A percentile compares a stretch with the other conserved stretches of the same genome.
phyloP scores from a whole-genome alignment of 1,139 yeast species.

The Casaregolazyma suthepensis region DNA sequence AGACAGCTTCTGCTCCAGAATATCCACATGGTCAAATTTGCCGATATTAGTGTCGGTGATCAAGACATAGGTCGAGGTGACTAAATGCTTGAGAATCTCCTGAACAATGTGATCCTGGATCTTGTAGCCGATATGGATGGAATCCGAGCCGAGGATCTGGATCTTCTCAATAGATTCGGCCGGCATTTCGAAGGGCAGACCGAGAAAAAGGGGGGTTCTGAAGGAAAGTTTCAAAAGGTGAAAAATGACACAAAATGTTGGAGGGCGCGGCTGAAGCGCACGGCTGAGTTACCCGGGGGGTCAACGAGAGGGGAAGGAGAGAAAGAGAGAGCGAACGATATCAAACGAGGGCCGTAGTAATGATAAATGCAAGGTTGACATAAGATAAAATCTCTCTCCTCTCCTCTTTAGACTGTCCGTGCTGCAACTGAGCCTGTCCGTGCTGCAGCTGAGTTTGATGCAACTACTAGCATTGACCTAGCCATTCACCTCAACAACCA shows the following conservation, averaged over 20 bases:
- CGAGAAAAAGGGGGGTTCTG: background rate
- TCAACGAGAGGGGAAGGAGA: too few species aligned
- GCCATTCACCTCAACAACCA: too few species aligned
- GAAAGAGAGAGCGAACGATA: background rate
- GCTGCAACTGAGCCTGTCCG: too few species aligned
- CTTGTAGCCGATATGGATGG: constrained; percentile 87
- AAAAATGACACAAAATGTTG: background rate
- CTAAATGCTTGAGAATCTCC: constrained; percentile 55
- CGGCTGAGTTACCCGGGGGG: too few species aligned
- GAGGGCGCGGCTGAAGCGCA: background rate
- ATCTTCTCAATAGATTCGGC: constrained; percentile 20
- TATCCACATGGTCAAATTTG: constrained; percentile 53
- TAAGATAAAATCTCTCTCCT: too few species aligned
- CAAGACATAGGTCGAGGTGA: constrained; percentile 87
- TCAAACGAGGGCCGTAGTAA: too few species aligned
- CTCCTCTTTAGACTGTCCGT: too few species aligned
- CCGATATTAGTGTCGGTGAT: constrained; percentile 82
- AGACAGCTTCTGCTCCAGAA: constrained; percentile 35
- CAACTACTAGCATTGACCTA: too few species aligned
- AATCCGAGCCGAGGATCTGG: constrained; percentile 64
- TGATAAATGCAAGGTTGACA: too few species aligned
- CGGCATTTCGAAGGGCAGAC: constrained; percentile 1
- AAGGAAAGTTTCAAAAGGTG: background rate
- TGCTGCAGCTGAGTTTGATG: too few species aligned
- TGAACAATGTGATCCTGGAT: constrained; percentile 70